phyloP scores from a whole-genome alignment of 768 basidiomycete genomes.

The Kwoniella shandongensis region DNA sequence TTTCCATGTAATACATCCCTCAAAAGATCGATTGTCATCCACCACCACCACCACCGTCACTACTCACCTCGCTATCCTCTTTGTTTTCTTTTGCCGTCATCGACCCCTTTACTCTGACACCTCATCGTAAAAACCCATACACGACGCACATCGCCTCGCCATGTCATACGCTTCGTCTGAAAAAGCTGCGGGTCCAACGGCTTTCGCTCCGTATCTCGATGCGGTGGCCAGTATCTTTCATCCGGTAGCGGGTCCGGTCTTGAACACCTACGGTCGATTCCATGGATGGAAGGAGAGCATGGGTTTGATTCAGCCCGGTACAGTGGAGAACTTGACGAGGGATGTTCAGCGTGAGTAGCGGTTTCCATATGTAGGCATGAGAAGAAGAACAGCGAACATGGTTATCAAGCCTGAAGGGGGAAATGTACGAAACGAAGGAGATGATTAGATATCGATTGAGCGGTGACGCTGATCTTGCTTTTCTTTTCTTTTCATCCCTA shows the following conservation, averaged over 20 bases:
- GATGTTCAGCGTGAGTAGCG: conserved; percentile 78
- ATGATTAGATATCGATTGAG: too few relatives aligned
- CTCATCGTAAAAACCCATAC: background rate
- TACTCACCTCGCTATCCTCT: background rate
- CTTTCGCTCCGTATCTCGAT: conserved; percentile 49
- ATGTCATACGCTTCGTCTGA: conserved; percentile 11
- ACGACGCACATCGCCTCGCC: too few relatives aligned
- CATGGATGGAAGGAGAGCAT: conserved; percentile 77
- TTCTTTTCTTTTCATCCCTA: background rate
- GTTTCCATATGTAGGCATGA: background rate
- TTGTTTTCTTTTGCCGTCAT: background rate
- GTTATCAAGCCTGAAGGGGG: background rate
- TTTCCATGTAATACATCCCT: background rate
- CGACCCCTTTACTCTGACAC: background rate
- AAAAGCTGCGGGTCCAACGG: conserved; percentile 38
- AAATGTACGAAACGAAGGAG: background rate
- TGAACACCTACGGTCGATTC: conserved; percentile 69
- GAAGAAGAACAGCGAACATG: background rate
- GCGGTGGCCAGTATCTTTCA: conserved; percentile 45
- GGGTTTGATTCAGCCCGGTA: conserved; percentile 85
- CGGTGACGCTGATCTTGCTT: background rate
- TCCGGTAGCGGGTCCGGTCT: conserved; percentile 59
- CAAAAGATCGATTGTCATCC: background rate
- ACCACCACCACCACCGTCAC: too few relatives aligned
- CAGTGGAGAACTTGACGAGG: conserved; percentile 86